phyloP scores from a whole-genome alignment of 208 protist genomes.

The Crithidia brevicula region DNA sequence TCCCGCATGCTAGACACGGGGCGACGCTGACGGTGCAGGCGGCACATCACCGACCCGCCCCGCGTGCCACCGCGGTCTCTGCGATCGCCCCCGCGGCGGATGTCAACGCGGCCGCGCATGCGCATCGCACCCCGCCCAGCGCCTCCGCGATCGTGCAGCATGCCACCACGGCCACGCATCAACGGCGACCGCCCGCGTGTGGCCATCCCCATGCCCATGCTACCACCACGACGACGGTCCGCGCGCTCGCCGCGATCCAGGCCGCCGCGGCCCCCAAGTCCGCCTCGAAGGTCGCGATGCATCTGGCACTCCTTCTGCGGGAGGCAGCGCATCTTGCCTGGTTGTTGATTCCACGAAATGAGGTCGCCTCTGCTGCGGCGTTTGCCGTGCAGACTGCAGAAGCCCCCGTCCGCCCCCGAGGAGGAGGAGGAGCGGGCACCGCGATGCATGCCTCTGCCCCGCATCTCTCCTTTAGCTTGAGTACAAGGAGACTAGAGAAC shows the following conservation, averaged over 20 bases:
- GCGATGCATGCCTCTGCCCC: constrained; percentile 24
- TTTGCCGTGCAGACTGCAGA: constrained; percentile 71
- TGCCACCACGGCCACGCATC: constrained; percentile 8
- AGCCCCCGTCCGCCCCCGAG: constrained; percentile 52
- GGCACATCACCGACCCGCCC: constrained; percentile 62
- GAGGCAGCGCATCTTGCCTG: constrained; percentile 67
- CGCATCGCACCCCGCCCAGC: constrained; percentile 33
- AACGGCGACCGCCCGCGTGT: neutral
- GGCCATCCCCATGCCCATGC: neutral
- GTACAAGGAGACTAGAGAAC: no score
- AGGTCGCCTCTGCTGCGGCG: constrained; percentile 64
- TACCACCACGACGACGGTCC: constrained; percentile 4
- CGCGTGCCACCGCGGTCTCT: constrained; percentile 48
- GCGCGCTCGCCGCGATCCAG: constrained; percentile 13
- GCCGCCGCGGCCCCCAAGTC: constrained; percentile 3
- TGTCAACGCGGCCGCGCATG: neutral
- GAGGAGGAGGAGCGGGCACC: constrained; percentile 27
- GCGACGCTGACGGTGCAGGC: constrained; percentile 69
- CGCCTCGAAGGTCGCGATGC: constrained; percentile 23
- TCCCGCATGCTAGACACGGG: constrained; percentile 72
- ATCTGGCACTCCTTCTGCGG: constrained; percentile 66
- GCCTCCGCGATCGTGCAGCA: constrained; percentile 50
- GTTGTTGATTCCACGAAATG: constrained; percentile 57
- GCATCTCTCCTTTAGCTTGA: no score
- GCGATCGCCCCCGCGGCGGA: constrained; percentile 21